phyloP scores from a whole-genome alignment of 768 basidiomycete species.

The Amanita muscaria region DNA sequence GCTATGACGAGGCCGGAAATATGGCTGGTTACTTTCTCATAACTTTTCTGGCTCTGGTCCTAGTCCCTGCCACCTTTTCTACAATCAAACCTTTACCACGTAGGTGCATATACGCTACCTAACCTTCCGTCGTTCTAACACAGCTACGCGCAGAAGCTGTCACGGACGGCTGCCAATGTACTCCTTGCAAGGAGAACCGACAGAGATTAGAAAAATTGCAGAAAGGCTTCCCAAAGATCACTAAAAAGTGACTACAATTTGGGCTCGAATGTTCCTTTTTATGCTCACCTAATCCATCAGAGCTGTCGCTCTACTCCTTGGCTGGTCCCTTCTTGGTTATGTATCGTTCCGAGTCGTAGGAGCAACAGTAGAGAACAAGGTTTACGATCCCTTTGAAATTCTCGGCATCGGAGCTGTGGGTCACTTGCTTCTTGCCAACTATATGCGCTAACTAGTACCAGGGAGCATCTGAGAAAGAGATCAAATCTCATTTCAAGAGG shows the following conservation, averaged over 20 bases:
- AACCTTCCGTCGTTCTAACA: constrained; percentile 1
- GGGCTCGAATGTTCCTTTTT: not conserved
- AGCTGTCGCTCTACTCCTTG: constrained; percentile 48
- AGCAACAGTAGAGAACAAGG: constrained; percentile 49
- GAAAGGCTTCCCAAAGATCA: constrained; percentile 35
- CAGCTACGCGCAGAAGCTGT: constrained; percentile 17
- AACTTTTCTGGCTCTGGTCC: constrained; percentile 76
- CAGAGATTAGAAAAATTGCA: constrained; percentile 32
- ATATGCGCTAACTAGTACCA: constrained; percentile 19
- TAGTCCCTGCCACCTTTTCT: constrained; percentile 69
- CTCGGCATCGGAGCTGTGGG: constrained; percentile 67
- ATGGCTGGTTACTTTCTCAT: constrained; percentile 90
- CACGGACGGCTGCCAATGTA: constrained; percentile 51
- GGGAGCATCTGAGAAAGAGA: constrained; percentile 75
- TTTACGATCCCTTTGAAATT: constrained; percentile 95
- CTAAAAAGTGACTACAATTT: constrained; percentile 41
- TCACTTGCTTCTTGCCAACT: constrained; percentile 10
- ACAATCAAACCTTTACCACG: constrained; percentile 35
- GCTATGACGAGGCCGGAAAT: constrained; percentile 79
- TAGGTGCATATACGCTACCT: constrained; percentile 22
- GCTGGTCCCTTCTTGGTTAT: constrained; percentile 68
- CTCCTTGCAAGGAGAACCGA: constrained; percentile 49
- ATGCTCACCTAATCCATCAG: constrained; percentile 26
- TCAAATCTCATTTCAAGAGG: constrained; percentile 93
- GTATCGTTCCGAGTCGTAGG: constrained; percentile 58